Conservation (phyloP, 176 grass and related monocot species). For the Aechmea fasciata region DNA sequence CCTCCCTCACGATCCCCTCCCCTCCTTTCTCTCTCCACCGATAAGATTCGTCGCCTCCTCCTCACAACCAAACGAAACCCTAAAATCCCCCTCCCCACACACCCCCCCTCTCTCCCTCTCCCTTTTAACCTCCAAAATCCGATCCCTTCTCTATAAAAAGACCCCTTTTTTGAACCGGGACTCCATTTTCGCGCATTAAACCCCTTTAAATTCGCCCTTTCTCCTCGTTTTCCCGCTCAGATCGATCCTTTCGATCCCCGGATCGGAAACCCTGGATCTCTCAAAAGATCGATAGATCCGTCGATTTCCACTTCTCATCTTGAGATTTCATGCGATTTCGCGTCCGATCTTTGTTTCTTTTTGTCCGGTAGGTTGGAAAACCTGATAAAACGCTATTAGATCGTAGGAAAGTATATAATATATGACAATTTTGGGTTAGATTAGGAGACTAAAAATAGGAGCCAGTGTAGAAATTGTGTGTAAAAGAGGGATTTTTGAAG, state of each 20-base stretch:
- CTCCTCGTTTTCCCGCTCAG: background rate
- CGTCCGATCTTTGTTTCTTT: background rate
- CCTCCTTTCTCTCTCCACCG: background rate
- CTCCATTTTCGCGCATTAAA: background rate
- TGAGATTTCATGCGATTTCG: background rate
- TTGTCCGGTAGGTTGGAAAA: background rate
- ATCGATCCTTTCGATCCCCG: background rate
- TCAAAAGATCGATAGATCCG: background rate
- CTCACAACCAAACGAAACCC: background rate
- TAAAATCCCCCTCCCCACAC: background rate
- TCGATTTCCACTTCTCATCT: background rate
- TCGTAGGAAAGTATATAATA: background rate
- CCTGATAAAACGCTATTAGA: background rate
- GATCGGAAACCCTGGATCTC: background rate
- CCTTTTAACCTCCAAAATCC: background rate
- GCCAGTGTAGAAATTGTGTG: background rate
- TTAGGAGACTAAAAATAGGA: background rate
- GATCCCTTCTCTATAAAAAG: background rate
- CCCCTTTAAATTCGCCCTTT: background rate
- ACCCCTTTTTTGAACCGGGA: background rate
- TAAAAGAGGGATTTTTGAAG: background rate
- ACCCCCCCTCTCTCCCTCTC: background rate
- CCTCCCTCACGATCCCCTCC: background rate
- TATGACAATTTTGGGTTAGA: background rate
- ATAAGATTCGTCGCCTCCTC: background rate